These are phyloP conservation scores for Eustoma russellianum DNA, from an alignment of 257 asterid genomes.

Conservation along the genomic window DNA sequence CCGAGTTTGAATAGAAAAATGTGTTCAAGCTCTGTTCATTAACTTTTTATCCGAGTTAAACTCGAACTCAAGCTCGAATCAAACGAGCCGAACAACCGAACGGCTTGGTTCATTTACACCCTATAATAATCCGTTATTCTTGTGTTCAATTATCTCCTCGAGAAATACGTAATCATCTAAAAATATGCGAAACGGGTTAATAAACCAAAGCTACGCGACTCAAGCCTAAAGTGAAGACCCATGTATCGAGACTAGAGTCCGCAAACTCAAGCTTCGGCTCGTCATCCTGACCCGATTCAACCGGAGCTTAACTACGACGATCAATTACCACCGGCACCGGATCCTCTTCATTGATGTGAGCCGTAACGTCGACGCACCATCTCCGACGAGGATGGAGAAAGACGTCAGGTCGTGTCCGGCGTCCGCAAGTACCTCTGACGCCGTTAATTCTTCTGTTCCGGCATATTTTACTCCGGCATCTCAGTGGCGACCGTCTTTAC, in stretches of 20 bases:
- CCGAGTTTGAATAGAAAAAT: no score
- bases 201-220: neutral
- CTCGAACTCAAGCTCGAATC: no score
- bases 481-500: neutral
- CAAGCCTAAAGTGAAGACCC: conserved; percentile 3
- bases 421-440: neutral
- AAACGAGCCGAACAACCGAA: no score
- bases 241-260: conserved; percentile 3
- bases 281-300: neutral
- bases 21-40: no score
- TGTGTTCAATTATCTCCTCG: no score
- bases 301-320: conserved; percentile 2
- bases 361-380: conserved; percentile 4
- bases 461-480: conserved; percentile 11
- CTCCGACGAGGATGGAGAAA: neutral
- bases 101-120: no score
- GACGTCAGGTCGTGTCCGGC: conserved; percentile 1
- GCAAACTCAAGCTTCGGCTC: neutral
- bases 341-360: conserved; percentile 20
- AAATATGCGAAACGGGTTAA: no score
- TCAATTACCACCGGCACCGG: conserved; percentile 13
- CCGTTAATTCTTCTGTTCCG: conserved; percentile 1
- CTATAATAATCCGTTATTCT: no score
- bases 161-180: neutral
- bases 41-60: no score